Evolutionary conservation across 73 alveolate genomes (phyloP).

Genomic region (Tetrahymena borealis): DNA sequence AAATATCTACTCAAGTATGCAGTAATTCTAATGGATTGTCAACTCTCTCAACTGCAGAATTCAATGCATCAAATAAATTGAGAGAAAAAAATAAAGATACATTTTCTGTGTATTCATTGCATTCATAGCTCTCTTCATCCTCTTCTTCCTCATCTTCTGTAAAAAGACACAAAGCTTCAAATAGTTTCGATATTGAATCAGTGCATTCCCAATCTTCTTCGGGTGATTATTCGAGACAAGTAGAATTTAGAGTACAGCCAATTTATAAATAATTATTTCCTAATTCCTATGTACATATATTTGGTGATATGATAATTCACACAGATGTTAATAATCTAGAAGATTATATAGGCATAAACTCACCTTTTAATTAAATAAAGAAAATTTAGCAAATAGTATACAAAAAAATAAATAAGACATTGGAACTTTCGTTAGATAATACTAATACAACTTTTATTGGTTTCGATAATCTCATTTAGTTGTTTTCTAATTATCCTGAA

Average conservation of each 20-base stretch:
- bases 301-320: background rate
- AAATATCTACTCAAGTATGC: too few relatives aligned
- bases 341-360: background rate
- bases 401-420: background rate
- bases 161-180: background rate
- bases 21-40: background rate
- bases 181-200: background rate
- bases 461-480: background rate
- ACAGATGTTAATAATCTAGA: background rate
- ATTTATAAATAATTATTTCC: background rate
- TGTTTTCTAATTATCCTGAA: background rate
- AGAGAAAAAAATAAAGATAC: background rate
- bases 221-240: background rate
- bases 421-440: background rate
- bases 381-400: background rate
- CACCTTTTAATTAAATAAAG: background rate
- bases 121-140: background rate
- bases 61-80: background rate
- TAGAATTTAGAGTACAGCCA: background rate
- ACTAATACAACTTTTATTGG: background rate
- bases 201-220: background rate
- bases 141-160: background rate
- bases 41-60: background rate
- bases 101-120: background rate
- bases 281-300: background rate